These are phyloP conservation scores for Lentinula boryana DNA, from an alignment of 768 basidiomycete genomes.

Conservation along the genomic window DNA sequence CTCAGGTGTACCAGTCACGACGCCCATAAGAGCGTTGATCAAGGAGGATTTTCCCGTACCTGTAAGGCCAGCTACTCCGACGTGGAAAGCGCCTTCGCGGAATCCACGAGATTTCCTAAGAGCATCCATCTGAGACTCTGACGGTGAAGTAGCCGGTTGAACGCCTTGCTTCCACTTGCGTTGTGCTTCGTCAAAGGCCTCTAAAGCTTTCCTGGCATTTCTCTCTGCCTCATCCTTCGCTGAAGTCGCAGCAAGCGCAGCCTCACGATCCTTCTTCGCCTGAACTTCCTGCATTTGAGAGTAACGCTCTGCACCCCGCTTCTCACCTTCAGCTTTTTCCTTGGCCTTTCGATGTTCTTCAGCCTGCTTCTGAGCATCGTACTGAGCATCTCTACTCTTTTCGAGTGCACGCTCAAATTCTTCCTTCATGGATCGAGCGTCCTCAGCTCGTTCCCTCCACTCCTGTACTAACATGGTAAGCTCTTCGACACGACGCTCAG, in stretches of 20 bases:
- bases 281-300: background rate
- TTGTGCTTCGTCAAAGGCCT: background rate
- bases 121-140: background rate
- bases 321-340: conserved; percentile 2
- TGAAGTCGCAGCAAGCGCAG: background rate
- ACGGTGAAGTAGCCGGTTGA: background rate
- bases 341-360: conserved; percentile 1
- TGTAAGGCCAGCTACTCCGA: conserved; percentile 22
- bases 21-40: conserved; percentile 7
- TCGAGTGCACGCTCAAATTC: conserved; percentile 1
- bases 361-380: conserved; percentile 1
- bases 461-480: background rate
- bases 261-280: conserved; percentile 5
- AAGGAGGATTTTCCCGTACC: conserved; percentile 25
- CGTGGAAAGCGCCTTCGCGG: conserved; percentile 18
- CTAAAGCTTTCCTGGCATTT: background rate
- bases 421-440: conserved; percentile 1
- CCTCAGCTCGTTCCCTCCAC: conserved; percentile 3
- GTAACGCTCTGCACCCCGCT: background rate
- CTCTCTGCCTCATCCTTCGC: conserved; percentile 3
- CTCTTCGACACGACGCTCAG: conserved; percentile 3
- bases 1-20: background rate
- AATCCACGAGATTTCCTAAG: background rate
- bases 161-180: background rate
- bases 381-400: background rate